Evolutionary conservation across 228 moss, liverwort and hornwort genomes (phyloP).

Genomic region (Sphagnum magellanicum): DNA sequence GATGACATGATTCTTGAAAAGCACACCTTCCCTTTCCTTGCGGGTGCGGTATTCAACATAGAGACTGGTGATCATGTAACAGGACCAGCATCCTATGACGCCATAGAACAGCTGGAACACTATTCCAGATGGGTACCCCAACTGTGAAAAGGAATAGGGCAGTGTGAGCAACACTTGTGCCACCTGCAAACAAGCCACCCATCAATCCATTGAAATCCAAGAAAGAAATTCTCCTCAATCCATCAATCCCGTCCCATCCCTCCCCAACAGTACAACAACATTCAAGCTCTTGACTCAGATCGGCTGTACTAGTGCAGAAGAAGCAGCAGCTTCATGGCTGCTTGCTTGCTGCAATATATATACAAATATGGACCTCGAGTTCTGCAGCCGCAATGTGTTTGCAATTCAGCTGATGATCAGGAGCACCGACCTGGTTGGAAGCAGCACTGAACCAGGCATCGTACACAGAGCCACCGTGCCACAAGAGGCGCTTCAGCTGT

Average conservation of each 20-base stretch:
- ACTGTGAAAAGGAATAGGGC: conserved; percentile 32
- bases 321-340: no score
- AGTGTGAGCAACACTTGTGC: conserved; percentile 44
- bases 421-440: conserved; percentile 64
- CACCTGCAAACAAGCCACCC: conserved; percentile 19
- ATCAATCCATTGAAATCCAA: no score
- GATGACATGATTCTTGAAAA: conserved; percentile 53
- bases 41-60: conserved; percentile 32
- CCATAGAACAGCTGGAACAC: conserved; percentile 33
- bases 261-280: no score
- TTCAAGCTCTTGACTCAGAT: no score
- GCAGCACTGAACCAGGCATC: conserved; percentile 92
- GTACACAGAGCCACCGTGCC: conserved; percentile 63
- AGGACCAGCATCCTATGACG: conserved; percentile 35
- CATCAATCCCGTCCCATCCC: no score
- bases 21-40: conserved; percentile 33
- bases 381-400: background rate
- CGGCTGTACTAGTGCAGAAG: no score
- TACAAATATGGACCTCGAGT: no score
- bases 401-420: background rate
- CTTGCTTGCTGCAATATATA: no score
- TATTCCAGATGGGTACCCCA: conserved; percentile 22
- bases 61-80: conserved; percentile 38
- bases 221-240: no score
- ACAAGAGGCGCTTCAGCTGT: conserved; percentile 46